Base-by-base conservation (phyloP, 805 yeast species). In the Kazachstania taianensis region DNA sequence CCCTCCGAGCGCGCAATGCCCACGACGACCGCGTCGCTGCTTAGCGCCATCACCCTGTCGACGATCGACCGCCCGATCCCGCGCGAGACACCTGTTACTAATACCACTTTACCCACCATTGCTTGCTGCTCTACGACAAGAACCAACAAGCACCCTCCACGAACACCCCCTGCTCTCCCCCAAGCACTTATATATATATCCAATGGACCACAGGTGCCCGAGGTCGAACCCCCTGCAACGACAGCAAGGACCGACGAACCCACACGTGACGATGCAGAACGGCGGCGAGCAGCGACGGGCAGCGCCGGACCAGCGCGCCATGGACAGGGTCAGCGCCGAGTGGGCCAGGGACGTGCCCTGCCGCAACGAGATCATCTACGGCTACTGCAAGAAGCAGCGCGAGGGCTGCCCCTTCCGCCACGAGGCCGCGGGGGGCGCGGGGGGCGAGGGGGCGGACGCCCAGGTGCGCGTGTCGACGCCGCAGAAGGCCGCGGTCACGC, bases 381-480 rank as follows among this genome's bases (percentile, higher is more conserved):
- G 95, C 3, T 83, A 71, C 50, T 85, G 96, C 65, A 83, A 83
- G 55, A 84, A 72, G 61, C 86, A 82, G 48, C 80, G 81, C 46
- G 84, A 83, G 49, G 94, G 94, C 8, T 85, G 95, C 53, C 80
- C 78, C 2, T 85, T 83, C 53, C 75, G 73, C 34, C 94, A 83
- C 55, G 80, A 72, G 27, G 65, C 61, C 32, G 50, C 52, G 19
- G 5, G 29, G 6, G 33, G 18, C 12, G 32, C 27, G 36, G 16
- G 27, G 10, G 24, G 20, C 12, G 25, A 19, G 13, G 32, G 27
- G 16, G 25, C 23, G 22, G 20, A 19, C 5, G 28, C 28, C 25
- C n/a, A 10, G 17, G 9, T 14, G 37, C n/a, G 12, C 10, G 26
- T 22, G 5, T 32, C 35, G 7, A 9, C 14, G 5, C 18, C 18